Conservation (phyloP, 1,284 basidiomycete species). For the Pseudozyma flocculosa region DNA sequence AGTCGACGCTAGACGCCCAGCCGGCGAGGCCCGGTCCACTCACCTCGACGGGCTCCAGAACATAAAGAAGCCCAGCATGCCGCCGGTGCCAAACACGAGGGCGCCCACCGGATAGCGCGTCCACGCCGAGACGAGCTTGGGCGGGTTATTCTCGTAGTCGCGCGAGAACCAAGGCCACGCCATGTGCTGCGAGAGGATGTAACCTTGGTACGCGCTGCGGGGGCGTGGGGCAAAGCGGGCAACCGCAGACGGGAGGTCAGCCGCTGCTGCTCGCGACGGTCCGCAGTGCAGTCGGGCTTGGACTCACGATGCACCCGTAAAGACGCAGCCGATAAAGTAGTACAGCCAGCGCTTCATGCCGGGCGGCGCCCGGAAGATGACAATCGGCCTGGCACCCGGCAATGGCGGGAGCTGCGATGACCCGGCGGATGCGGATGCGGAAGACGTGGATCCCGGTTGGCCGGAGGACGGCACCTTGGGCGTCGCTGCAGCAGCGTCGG, state of each 20-base stretch:
- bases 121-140: conserved; percentile 25
- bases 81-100: conserved; percentile 11
- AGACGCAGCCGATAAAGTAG: conserved; percentile 35
- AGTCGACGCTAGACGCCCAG: background rate
- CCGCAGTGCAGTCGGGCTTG: background rate
- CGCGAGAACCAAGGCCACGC: conserved; percentile 31
- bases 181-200: conserved; percentile 31
- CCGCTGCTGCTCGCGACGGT: background rate
- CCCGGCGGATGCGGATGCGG: no score
- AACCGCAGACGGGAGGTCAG: no score
- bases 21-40: background rate
- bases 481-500: no score
- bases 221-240: no score
- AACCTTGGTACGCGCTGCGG: conserved; percentile 24
- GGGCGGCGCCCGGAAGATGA: conserved; percentile 34
- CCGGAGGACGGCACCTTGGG: no score
- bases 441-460: no score
- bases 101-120: conserved; percentile 20
- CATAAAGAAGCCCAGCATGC: conserved; percentile 28
- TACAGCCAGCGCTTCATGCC: conserved; percentile 32
- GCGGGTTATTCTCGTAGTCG: conserved; percentile 17
- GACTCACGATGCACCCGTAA: conserved; percentile 19
- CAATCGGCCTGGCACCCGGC: conserved; percentile 6
- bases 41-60: conserved; percentile 27
- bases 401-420: conserved; percentile 4